These are phyloP conservation scores for Vitis hybrid DNA, from an alignment of 177 flowering plant species.

Conservation along the genomic window DNA sequence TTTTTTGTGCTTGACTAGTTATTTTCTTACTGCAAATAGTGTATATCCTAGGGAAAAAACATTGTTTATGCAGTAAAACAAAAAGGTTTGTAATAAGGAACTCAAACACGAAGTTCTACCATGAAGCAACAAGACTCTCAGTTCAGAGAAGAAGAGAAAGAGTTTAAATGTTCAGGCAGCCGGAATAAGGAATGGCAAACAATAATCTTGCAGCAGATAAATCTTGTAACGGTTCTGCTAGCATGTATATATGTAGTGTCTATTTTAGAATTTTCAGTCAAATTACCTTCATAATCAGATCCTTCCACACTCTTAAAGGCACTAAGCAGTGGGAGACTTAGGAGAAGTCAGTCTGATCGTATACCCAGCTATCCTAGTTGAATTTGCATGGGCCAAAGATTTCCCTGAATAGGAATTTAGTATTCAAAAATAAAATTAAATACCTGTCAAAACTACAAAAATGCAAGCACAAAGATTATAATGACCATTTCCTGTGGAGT, in stretches of 20 bases:
- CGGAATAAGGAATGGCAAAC: not conserved
- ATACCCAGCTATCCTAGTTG: slow-evolving; percentile 50
- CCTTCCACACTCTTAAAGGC: slow-evolving; percentile 94
- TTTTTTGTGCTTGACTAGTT: too few species aligned
- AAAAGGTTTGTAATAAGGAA: too few species aligned
- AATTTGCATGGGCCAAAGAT: slow-evolving; percentile 34
- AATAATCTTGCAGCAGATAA: not conserved
- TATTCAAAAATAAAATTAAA: too few species aligned
- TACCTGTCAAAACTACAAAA: not conserved
- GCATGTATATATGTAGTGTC: slow-evolving; percentile 58
- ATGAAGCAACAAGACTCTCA: too few species aligned
- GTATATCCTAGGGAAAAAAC: too few species aligned
- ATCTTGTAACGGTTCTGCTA: slow-evolving; percentile 73
- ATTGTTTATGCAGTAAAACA: too few species aligned
- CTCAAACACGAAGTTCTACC: not conserved
- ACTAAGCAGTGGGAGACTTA: slow-evolving; percentile 89
- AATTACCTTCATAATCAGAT: slow-evolving; percentile 90
- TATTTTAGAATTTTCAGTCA: slow-evolving; percentile 57
- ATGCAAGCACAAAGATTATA: not conserved
- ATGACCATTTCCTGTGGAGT: not conserved
- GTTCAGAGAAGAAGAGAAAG: not conserved
- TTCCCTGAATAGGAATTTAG: slow-evolving; percentile 48
- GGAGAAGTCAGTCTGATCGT: slow-evolving; percentile 73
- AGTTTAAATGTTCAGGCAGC: not conserved
- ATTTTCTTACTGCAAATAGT: too few species aligned